phyloP scores from a whole-genome alignment of 345 rosid genomes.

The Syzygium aqueum region DNA sequence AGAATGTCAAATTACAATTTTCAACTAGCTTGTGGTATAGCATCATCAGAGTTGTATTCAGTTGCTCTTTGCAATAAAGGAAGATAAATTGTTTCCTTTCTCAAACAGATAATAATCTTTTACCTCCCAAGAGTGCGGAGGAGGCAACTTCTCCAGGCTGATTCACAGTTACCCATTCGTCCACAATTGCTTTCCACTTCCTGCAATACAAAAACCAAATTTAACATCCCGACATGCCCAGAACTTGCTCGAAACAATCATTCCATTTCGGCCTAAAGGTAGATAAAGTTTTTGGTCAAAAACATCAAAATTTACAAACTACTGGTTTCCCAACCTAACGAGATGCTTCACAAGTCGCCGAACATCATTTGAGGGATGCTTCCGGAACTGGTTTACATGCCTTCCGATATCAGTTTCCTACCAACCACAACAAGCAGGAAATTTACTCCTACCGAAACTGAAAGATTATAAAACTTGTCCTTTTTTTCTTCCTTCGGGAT shows the following conservation, averaged over 20 bases:
- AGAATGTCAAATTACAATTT: not conserved
- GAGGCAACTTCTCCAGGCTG: constrained; percentile 68
- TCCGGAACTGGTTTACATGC: constrained; percentile 65
- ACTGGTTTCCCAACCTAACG: constrained; percentile 36
- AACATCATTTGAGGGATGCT: constrained; percentile 67
- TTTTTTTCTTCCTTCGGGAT: not conserved
- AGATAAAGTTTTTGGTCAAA: not conserved
- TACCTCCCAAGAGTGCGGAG: constrained; percentile 64
- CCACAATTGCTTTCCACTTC: constrained; percentile 92
- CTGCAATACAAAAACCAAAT: constrained; percentile 24
- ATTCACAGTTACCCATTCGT: constrained; percentile 89
- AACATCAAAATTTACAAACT: not conserved
- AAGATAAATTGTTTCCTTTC: not conserved
- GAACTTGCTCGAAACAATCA: not conserved
- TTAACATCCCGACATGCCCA: not conserved
- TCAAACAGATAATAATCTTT: not conserved
- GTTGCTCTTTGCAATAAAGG: not conserved
- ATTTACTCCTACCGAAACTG: not conserved
- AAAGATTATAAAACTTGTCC: not conserved
- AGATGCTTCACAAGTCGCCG: constrained; percentile 76
- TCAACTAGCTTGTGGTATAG: not conserved
- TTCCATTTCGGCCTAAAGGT: not conserved
- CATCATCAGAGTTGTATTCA: not conserved
- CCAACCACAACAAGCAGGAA: constrained; percentile 2
- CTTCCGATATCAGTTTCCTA: constrained; percentile 78